Percentiles rank a stretch among this genome's conserved stretches.
Conservation (phyloP, 805 yeast species). For the Zygosaccharomyces lentus region DNA sequence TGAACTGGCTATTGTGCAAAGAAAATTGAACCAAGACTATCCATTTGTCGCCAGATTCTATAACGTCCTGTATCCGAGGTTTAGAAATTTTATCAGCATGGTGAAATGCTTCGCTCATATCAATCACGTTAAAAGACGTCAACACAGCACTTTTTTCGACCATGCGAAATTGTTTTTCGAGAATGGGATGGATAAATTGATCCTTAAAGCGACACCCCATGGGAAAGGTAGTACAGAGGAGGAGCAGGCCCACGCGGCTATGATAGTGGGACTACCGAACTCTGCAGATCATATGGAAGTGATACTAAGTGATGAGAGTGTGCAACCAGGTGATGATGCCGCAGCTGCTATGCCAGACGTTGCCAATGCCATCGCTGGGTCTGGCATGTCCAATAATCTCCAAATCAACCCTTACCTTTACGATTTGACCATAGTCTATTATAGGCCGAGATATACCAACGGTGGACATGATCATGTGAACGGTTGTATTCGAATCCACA, state of each 20-base stretch:
- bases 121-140: constrained; percentile 31
- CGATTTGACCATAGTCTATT: constrained; percentile 39
- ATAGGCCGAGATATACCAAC: constrained; percentile 28
- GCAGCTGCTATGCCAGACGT: neutral
- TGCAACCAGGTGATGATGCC: neutral
- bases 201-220: constrained; percentile 7
- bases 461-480: constrained; percentile 23
- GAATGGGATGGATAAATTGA: constrained; percentile 14
- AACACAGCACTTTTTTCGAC: constrained; percentile 37
- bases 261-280: constrained; percentile 12
- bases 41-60: constrained; percentile 54
- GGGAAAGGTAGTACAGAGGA: constrained; percentile 2
- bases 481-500: constrained; percentile 18
- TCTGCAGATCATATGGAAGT: constrained; percentile 5
- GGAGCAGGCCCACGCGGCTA: constrained; percentile 12
- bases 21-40: constrained; percentile 49
- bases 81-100: constrained; percentile 50
- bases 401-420: constrained; percentile 22
- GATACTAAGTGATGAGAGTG: constrained; percentile 6
- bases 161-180: constrained; percentile 52
- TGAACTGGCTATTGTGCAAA: constrained; percentile 45
- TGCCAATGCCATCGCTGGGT: neutral
- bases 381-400: neutral
- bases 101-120: constrained; percentile 36
- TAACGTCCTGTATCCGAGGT: constrained; percentile 75